Conservation (phyloP, 768 basidiomycete genomes). For the Obba rivulosa region DNA sequence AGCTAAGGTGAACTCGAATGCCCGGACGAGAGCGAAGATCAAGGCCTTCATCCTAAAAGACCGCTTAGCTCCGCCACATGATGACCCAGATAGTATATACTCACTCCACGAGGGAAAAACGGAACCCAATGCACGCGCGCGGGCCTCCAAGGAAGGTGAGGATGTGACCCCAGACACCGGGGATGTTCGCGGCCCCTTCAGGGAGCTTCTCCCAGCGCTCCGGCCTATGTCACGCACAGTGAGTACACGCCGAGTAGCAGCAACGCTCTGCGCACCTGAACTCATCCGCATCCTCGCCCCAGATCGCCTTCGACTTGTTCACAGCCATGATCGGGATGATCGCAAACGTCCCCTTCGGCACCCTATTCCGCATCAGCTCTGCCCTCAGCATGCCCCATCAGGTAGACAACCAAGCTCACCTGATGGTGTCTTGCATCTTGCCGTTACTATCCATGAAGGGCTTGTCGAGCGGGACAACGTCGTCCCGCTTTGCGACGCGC, state of each 20-base stretch:
- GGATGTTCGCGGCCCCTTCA: constrained; percentile 37
- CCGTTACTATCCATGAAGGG: constrained; percentile 22
- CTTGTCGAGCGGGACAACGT: constrained; percentile 44
- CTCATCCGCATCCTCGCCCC: constrained; percentile 57
- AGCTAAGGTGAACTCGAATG: constrained; percentile 26
- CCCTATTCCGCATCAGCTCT: constrained; percentile 16
- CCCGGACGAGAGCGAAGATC: constrained; percentile 25
- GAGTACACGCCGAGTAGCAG: neutral
- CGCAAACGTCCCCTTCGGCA: constrained; percentile 25
- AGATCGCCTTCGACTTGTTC: constrained; percentile 47
- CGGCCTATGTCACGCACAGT: constrained; percentile 35
- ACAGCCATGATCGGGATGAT: constrained; percentile 47
- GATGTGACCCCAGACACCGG: constrained; percentile 57
- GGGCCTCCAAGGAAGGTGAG: constrained; percentile 63
- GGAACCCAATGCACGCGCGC: constrained; percentile 61
- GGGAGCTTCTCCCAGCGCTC: constrained; percentile 55
- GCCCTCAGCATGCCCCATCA: neutral
- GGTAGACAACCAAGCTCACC: constrained; percentile 18
- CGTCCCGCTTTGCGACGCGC: constrained; percentile 39
- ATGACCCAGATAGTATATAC: constrained; percentile 16
- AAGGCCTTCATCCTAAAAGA: constrained; percentile 25
- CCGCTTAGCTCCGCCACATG: neutral
- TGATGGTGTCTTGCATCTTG: constrained; percentile 12
- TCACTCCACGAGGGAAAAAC: constrained; percentile 57
- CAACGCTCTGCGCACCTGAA: constrained; percentile 38